Conservation (phyloP, 2,329 filamentous ascomycete species). For the Ceratocystis cacaofunesta region DNA sequence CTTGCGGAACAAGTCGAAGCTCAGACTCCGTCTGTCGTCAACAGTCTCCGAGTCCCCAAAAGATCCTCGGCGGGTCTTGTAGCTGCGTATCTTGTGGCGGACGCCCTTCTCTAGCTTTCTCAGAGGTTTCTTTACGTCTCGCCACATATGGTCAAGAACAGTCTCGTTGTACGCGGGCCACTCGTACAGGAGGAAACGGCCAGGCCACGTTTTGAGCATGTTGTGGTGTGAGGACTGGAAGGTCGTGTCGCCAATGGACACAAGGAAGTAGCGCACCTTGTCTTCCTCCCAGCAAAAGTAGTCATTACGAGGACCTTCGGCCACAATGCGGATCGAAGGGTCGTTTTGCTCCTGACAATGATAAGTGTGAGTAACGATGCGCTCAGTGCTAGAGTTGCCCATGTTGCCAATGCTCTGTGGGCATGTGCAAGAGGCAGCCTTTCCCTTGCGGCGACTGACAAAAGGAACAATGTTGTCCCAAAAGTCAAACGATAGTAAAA, state of each 20-base stretch:
- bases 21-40: not conserved
- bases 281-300: slow-evolving; percentile 17
- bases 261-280: slow-evolving; percentile 14
- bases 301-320: slow-evolving; percentile 13
- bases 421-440: not conserved
- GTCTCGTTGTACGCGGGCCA: slow-evolving; percentile 11
- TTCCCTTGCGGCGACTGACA: not conserved
- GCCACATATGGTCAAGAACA: slow-evolving; percentile 1
- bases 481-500: slow-evolving; percentile 14
- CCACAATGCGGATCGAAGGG: slow-evolving; percentile 9
- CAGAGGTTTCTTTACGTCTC: slow-evolving; percentile 9
- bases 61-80: not conserved
- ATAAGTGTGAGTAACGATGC: not conserved
- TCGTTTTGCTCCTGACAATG: not conserved
- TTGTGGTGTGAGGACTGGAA: slow-evolving; percentile 14
- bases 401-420: not conserved
- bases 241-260: slow-evolving; percentile 12
- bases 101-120: slow-evolving; percentile 1
- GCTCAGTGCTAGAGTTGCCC: not conserved
- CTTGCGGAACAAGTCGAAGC: slow-evolving; percentile 10
- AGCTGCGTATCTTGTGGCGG: slow-evolving; percentile 4
- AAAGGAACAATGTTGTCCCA: slow-evolving; percentile 7
- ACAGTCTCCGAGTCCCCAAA: not conserved
- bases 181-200: slow-evolving; percentile 14
- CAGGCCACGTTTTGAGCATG: slow-evolving; percentile 12